phyloP scores from a whole-genome alignment of 169 alveolate genomes.

The Plasmodium adleri region DNA sequence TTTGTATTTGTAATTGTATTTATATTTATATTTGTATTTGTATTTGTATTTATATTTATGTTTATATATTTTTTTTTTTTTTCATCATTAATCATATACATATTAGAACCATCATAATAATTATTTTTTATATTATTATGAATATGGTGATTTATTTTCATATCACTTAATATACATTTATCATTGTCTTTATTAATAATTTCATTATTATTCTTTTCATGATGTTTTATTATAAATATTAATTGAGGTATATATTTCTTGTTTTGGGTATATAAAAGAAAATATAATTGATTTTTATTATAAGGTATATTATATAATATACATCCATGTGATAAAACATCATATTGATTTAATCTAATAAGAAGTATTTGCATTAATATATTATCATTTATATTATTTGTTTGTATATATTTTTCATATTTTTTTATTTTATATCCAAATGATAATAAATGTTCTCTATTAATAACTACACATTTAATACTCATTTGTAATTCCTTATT shows the following conservation, averaged over 20 bases:
- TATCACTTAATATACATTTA: background rate
- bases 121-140: background rate
- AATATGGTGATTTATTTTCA: background rate
- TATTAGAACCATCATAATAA: background rate
- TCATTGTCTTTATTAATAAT: background rate
- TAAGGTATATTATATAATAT: constrained; percentile 51
- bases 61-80: background rate
- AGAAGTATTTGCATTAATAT: constrained; percentile 14
- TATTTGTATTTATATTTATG: background rate
- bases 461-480: constrained; percentile 36
- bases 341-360: constrained; percentile 54
- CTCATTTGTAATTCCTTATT: constrained; percentile 17
- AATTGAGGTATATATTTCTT: constrained; percentile 38
- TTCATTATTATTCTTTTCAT: background rate
- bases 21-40: too few species aligned
- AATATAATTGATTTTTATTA: constrained; percentile 18
- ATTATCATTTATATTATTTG: constrained; percentile 10
- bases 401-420: constrained; percentile 14
- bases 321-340: constrained; percentile 66
- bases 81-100: background rate
- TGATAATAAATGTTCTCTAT: constrained; percentile 29
- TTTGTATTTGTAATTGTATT: too few species aligned
- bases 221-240: constrained; percentile 33
- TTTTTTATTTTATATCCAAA: constrained; percentile 39
- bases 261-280: background rate